Percentiles rank a stretch among this genome's conserved stretches.
Evolutionary conservation across 129 eudicot genomes (phyloP).

Genomic region (Sambucus nigra): DNA sequence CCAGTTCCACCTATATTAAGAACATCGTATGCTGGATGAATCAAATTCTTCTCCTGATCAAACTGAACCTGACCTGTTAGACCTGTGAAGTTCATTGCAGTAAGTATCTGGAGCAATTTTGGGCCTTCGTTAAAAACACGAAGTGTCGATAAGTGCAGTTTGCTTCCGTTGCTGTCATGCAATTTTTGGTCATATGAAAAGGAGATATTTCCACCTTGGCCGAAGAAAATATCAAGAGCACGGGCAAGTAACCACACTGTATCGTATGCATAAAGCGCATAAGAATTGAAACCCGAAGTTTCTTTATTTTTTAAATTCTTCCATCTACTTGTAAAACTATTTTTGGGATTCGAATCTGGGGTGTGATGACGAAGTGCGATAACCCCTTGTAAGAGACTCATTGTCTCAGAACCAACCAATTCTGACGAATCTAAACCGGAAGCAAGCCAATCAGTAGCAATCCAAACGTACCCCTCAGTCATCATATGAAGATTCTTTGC

Average conservation of each 20-base stretch:
- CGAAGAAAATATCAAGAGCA: slow-evolving; percentile 58
- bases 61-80: slow-evolving; percentile 57
- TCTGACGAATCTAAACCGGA: slow-evolving; percentile 61
- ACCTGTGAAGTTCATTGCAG: slow-evolving; percentile 44
- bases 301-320: slow-evolving; percentile 29
- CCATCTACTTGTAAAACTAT: slow-evolving; percentile 35
- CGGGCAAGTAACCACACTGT: slow-evolving; percentile 84
- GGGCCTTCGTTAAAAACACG: slow-evolving; percentile 57
- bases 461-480: slow-evolving; percentile 72
- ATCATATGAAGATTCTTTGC: slow-evolving; percentile 82
- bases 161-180: slow-evolving; percentile 27
- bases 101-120: slow-evolving; percentile 44
- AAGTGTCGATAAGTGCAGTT: slow-evolving; percentile 41
- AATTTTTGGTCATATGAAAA: slow-evolving; percentile 62
- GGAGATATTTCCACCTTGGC: slow-evolving; percentile 34
- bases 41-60: slow-evolving; percentile 54
- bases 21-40: slow-evolving; percentile 67
- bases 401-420: slow-evolving; percentile 25
- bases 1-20: slow-evolving; percentile 74
- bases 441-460: slow-evolving; percentile 90
- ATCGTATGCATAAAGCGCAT: slow-evolving; percentile 86
- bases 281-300: slow-evolving; percentile 48
- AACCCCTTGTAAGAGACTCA: slow-evolving; percentile 67
- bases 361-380: slow-evolving; percentile 68
- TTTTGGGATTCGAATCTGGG: slow-evolving; percentile 47